Conservation (phyloP, 1,284 basidiomycete genomes). For the Stygiomarasmius scandens region DNA sequence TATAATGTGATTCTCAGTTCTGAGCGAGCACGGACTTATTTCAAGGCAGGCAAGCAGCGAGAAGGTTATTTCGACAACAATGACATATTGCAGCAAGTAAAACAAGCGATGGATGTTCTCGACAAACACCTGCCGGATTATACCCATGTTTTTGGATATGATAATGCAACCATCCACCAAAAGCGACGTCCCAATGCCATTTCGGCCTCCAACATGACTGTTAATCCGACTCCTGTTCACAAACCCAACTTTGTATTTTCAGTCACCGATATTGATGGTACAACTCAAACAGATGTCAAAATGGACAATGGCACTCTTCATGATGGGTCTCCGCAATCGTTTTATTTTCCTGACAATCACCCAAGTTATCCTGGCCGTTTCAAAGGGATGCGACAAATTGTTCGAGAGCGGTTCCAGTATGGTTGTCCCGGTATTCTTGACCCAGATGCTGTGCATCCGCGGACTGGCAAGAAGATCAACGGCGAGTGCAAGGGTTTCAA, state of each 20-base stretch:
- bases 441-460: too few relatives aligned
- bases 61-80: conserved; percentile 36
- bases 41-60: conserved; percentile 34
- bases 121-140: conserved; percentile 24
- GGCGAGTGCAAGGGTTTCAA: conserved; percentile 20
- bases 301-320: conserved; percentile 27
- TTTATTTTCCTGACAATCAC: conserved; percentile 35
- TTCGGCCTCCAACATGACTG: conserved; percentile 27
- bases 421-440: too few relatives aligned
- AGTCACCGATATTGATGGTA: too few relatives aligned
- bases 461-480: too few relatives aligned
- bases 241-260: too few relatives aligned
- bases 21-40: conserved; percentile 29
- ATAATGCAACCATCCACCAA: conserved; percentile 40
- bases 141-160: conserved; percentile 35
- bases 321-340: conserved; percentile 23
- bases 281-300: too few relatives aligned
- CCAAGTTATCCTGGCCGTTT: conserved; percentile 32
- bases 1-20: background rate
- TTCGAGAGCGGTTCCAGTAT: conserved; percentile 31
- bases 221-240: too few relatives aligned
- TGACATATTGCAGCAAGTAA: conserved; percentile 31
- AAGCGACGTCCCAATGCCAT: conserved; percentile 33
- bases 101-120: conserved; percentile 36
- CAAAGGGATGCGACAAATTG: conserved; percentile 37